Evolutionary conservation across 495 filamentous ascomycete species (phyloP).

Genomic region (Parathielavia appendiculata): DNA sequence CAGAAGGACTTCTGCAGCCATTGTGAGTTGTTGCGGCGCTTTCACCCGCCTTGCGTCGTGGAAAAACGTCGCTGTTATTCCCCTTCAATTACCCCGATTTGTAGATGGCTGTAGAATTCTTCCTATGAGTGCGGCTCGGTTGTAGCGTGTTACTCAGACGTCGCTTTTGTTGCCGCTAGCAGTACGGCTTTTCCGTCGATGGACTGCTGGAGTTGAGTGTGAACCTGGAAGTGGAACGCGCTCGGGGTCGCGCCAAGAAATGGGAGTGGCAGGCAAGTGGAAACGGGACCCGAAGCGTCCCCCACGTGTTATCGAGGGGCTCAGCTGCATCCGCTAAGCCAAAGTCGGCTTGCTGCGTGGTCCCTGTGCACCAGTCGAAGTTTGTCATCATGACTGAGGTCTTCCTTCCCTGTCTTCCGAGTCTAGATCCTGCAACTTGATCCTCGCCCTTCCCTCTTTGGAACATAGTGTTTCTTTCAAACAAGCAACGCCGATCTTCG

Average conservation of each 20-base stretch:
- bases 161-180: neutral
- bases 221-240: slow-evolving; percentile 14
- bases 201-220: neutral
- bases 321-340: slow-evolving; percentile 5
- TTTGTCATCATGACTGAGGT: too few species aligned
- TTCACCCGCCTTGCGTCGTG: neutral
- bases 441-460: neutral
- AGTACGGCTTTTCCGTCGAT: neutral
- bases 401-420: neutral
- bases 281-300: neutral
- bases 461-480: neutral
- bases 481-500: slow-evolving; percentile 4
- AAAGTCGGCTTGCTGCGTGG: slow-evolving; percentile 5
- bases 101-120: neutral
- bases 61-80: neutral
- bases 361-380: neutral
- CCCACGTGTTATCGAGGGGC: slow-evolving; percentile 5
- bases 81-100: neutral
- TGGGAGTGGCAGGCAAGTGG: slow-evolving; percentile 5
- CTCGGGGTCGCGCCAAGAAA: neutral
- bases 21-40: neutral
- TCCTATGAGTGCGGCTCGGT: neutral
- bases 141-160: neutral
- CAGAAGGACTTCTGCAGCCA: slow-evolving; percentile 21
- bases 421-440: neutral